Conservation (phyloP, 176 grass and related monocot genomes). For the Rhipidocladum racemiflorum region DNA sequence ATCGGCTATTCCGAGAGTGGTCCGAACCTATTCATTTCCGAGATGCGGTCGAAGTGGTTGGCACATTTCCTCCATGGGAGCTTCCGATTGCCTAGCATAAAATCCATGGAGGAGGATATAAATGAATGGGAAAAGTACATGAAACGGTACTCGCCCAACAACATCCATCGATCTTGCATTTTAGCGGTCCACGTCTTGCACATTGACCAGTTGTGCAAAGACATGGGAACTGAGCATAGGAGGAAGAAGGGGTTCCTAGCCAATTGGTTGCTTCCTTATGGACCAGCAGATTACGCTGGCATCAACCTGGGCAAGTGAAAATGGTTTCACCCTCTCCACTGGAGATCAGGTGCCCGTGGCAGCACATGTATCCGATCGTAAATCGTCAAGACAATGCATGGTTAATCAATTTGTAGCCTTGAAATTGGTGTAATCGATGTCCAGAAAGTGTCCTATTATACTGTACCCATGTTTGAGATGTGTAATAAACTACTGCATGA, state of each 20-base stretch:
- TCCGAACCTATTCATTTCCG: not conserved
- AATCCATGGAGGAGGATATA: constrained; percentile 16
- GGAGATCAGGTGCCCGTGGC: no score
- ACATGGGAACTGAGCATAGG: constrained; percentile 23
- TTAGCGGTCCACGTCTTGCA: not conserved
- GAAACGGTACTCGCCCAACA: not conserved
- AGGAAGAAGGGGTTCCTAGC: not conserved
- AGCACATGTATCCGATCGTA: no score
- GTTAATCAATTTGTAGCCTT: no score
- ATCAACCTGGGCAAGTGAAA: not conserved
- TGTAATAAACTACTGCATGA: no score
- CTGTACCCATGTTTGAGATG: no score
- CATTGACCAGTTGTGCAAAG: constrained; percentile 26
- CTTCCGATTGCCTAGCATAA: constrained; percentile 30
- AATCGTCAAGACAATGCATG: no score
- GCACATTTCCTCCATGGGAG: constrained; percentile 22
- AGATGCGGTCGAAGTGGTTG: constrained; percentile 37
- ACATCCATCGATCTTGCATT: not conserved
- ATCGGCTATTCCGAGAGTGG: constrained; percentile 19
- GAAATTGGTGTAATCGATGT: no score
- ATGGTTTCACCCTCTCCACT: no score
- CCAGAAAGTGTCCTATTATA: no score
- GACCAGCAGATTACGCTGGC: not conserved
- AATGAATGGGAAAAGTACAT: not conserved
- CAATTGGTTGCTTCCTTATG: not conserved